Evolutionary conservation across 2,329 filamentous ascomycete genomes (phyloP), one percentile per base, ranked within the genome.

Genomic region (Fusarium torulosum): DNA sequence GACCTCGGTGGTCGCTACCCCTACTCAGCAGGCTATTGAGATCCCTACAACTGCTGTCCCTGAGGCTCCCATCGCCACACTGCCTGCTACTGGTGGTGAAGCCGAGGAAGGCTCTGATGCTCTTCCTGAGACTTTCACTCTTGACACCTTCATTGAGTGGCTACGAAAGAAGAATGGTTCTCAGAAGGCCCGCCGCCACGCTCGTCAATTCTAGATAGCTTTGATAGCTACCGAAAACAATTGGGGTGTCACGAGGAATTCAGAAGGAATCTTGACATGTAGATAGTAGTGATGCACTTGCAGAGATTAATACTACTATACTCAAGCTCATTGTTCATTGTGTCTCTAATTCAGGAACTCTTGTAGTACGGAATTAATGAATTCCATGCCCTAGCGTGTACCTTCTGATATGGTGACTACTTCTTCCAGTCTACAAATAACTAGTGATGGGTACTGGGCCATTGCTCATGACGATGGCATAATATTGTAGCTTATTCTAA

Each of bases 91-190:
- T 33, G 29, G 29, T 17, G 44, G 33, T 6, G 27, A 29, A 10
- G 7, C 52, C 3, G 55, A 53, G 20, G 54, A 37, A 46, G 43
- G 33, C 2, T 43, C 55, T 10, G 53, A 50, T 42, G 27, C 64
- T 37, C 69, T 71, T n/a, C 69, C 69, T 35, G 53, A 71, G 66
- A 71, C 65, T 11, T 71, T 71, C 42, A 71, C 69, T 3, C 69
- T 71, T 1, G 67, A 71, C n/a, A 71, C 67, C 43, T 71, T 71
- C 54, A 71, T 71, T 52, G 44, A 52, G 7, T 71, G 69, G 69
- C 53, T 71, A 8, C 60, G 52, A 2, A 37, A 47, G 15, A 57
- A 60, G 21, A 53, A 50, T 46, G 67, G 45, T 10, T 53, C 56
- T 4, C 50, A 50, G 35, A 69, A 70, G 25, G 31, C 23, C n/a